Conservation (phyloP, 2,329 filamentous ascomycete species). For the Rutstroemia sydowiana region DNA sequence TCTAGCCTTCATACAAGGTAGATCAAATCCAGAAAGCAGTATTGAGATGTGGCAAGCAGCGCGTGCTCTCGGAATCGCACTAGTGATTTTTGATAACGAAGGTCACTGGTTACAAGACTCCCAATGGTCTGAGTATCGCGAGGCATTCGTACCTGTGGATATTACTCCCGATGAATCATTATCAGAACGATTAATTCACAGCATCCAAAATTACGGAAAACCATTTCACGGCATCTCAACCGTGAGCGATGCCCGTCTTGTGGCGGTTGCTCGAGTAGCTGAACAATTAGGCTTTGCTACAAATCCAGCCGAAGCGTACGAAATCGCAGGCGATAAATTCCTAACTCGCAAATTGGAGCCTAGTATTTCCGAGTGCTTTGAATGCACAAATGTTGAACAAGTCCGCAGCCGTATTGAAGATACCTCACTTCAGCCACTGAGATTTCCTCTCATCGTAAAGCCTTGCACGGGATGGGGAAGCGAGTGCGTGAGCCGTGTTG, state of each 20-base stretch:
- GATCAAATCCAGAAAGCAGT: not conserved
- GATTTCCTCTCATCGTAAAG: slow-evolving; percentile 13
- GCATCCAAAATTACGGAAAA: slow-evolving; percentile 21
- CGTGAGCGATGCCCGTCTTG: slow-evolving; percentile 29
- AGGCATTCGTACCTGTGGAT: slow-evolving; percentile 30
- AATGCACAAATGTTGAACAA: not conserved
- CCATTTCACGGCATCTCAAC: slow-evolving; percentile 33
- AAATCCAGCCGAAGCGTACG: slow-evolving; percentile 23
- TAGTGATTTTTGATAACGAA: not conserved
- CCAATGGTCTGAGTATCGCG: slow-evolving; percentile 14
- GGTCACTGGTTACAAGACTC: not conserved
- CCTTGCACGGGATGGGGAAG: slow-evolving; percentile 1
- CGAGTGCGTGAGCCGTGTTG: slow-evolving; percentile 14
- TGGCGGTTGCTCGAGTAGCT: slow-evolving; percentile 28
- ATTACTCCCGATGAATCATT: slow-evolving; percentile 23
- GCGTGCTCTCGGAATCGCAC: not conserved
- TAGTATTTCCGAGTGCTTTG: not conserved
- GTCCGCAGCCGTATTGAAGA: slow-evolving; percentile 7
- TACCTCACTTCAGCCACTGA: slow-evolving; percentile 6
- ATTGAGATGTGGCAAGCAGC: not conserved
- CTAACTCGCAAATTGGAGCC: slow-evolving; percentile 14
- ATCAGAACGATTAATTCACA: slow-evolving; percentile 26
- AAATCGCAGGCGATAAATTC: slow-evolving; percentile 29
- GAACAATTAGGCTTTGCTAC: slow-evolving; percentile 31
- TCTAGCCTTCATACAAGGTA: not conserved